Percentiles rank a stretch among this genome's conserved stretches.
Conservation (phyloP, 495 filamentous ascomycete species). For the Daldinia caldariorum region DNA sequence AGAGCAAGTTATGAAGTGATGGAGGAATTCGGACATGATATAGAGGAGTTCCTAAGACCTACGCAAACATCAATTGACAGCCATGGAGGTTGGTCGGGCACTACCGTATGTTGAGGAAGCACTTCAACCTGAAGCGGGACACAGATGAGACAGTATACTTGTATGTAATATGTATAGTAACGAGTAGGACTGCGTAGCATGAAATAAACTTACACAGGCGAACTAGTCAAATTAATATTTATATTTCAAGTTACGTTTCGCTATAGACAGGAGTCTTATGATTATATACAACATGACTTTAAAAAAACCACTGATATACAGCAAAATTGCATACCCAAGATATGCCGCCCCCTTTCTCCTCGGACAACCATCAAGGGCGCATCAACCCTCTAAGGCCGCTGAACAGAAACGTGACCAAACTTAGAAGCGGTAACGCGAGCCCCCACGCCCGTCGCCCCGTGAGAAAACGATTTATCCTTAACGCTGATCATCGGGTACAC, state of each 20-base stretch:
- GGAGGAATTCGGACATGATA: constrained; percentile 19
- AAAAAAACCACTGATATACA: too few species aligned
- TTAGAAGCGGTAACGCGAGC: constrained; percentile 23
- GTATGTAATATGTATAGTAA: too few species aligned
- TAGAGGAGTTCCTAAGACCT: background rate
- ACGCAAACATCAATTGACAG: background rate
- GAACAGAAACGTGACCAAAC: constrained; percentile 44
- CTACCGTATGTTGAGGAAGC: background rate
- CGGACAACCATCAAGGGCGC: background rate
- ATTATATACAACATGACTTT: too few species aligned
- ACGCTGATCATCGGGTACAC: constrained; percentile 21
- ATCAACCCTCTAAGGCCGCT: constrained; percentile 18
- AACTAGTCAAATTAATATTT: too few species aligned
- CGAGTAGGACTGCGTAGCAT: constrained; percentile 7
- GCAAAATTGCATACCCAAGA: too few species aligned
- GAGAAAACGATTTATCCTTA: constrained; percentile 32
- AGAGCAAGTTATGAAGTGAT: background rate
- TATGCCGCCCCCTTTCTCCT: too few species aligned
- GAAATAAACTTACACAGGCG: background rate
- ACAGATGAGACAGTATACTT: background rate
- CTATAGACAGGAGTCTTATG: too few species aligned
- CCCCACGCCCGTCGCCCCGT: constrained; percentile 41
- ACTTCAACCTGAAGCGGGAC: background rate
- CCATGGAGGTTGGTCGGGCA: constrained; percentile 20
- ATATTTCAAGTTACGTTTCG: too few species aligned